phyloP scores from a whole-genome alignment of 2,329 filamentous ascomycete species.

The Trichoderma polysporum region DNA sequence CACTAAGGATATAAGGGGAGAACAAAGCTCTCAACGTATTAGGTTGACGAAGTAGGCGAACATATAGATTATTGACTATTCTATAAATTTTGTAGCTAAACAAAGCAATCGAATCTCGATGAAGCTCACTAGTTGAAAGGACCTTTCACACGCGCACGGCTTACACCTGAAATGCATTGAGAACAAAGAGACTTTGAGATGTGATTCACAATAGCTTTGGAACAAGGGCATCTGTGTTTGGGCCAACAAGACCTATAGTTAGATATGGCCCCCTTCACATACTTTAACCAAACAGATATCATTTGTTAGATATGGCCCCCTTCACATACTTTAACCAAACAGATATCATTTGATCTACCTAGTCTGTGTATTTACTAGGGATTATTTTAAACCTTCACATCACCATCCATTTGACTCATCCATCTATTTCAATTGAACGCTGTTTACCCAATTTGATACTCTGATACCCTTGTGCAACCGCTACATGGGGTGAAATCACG shows the following conservation, averaged over 20 bases:
- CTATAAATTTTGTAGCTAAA: not conserved
- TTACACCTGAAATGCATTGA: too few relatives aligned
- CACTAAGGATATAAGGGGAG: not conserved
- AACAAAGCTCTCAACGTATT: not conserved
- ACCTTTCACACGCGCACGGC: not conserved
- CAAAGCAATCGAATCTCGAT: too few relatives aligned
- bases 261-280: not conserved
- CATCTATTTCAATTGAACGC: not conserved
- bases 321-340: not conserved
- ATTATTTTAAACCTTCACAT: too few relatives aligned
- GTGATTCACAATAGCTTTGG: not conserved
- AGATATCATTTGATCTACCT: not conserved
- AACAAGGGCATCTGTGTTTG: not conserved
- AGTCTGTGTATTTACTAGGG: not conserved
- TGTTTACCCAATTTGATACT: not conserved
- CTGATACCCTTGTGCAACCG: not conserved
- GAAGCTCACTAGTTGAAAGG: not conserved
- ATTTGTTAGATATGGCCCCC: not conserved
- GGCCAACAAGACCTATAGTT: not conserved
- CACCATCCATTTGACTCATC: not conserved
- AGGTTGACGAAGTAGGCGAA: not conserved
- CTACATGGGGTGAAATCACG: not conserved
- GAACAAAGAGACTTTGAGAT: constrained; percentile 16
- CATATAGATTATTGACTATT: not conserved
- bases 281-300: not conserved